phyloP scores from a whole-genome alignment of 208 protist species.

The Trypanosoma cruzi region DNA sequence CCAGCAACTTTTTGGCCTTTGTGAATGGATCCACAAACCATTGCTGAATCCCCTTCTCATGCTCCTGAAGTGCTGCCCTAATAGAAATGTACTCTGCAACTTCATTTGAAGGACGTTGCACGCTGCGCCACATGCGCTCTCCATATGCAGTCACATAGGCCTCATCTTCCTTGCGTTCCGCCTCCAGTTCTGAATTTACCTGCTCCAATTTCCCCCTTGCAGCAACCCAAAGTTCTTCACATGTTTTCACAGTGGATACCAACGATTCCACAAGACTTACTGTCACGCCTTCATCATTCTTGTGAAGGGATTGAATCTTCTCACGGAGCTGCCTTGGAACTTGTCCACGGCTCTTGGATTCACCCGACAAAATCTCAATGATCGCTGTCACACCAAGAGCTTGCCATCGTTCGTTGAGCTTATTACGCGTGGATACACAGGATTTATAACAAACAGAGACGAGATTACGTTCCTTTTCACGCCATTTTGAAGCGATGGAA shows the following conservation, averaged over 20 bases:
- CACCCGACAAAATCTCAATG: constrained; percentile 65
- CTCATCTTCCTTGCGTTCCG: constrained; percentile 52
- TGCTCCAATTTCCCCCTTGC: constrained; percentile 55
- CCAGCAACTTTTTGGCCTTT: constrained; percentile 44
- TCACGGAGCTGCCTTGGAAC: constrained; percentile 68
- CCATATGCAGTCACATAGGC: constrained; percentile 66
- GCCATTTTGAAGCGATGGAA: constrained; percentile 44
- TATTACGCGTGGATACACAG: constrained; percentile 37
- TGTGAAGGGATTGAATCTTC: constrained; percentile 59
- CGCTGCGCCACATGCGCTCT: constrained; percentile 74
- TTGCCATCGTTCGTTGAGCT: constrained; percentile 42
- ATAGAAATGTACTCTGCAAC: constrained; percentile 64
- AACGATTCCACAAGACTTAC: constrained; percentile 48
- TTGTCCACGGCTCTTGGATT: constrained; percentile 41
- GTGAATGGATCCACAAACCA: constrained; percentile 52
- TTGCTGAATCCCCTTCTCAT: constrained; percentile 51
- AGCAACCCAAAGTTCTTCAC: constrained; percentile 56
- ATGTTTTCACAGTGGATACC: constrained; percentile 48
- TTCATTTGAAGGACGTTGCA: constrained; percentile 40
- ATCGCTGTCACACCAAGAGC: constrained; percentile 55
- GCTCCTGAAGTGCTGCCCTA: constrained; percentile 45
- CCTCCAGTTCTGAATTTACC: constrained; percentile 51
- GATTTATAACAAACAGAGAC: constrained; percentile 45
- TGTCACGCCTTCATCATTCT: constrained; percentile 32
- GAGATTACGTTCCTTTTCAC: constrained; percentile 58